Evolutionary conservation across 768 basidiomycete genomes (phyloP).

Genomic region (Mycena crocata): DNA sequence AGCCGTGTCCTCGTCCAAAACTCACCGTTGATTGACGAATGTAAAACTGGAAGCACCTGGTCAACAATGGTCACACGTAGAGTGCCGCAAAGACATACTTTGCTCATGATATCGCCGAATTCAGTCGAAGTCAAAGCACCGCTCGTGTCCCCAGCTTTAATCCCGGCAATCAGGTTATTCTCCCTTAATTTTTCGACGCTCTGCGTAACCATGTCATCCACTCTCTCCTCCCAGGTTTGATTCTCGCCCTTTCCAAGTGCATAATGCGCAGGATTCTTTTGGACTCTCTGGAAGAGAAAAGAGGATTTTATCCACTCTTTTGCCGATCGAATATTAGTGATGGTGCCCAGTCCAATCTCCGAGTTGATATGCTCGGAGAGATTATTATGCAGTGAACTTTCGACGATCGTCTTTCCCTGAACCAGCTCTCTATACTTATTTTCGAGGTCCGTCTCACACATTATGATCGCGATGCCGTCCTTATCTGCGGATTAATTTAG

Average conservation of each 20-base stretch:
- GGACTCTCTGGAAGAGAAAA: conserved; percentile 89
- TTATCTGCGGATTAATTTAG: conserved; percentile 62
- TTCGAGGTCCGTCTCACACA: conserved; percentile 82
- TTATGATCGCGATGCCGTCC: conserved; percentile 84
- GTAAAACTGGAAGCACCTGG: conserved; percentile 68
- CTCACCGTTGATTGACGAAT: conserved; percentile 76
- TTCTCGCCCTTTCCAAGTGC: conserved; percentile 64
- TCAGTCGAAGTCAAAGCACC: conserved; percentile 71
- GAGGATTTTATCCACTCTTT: conserved; percentile 87
- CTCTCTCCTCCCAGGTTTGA: conserved; percentile 75
- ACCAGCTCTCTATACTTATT: conserved; percentile 76
- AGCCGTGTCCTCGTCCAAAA: conserved; percentile 6
- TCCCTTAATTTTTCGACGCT: conserved; percentile 71
- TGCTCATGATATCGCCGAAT: conserved; percentile 90
- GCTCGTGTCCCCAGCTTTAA: conserved; percentile 46
- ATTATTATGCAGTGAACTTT: conserved; percentile 86
- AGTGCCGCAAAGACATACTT: conserved; percentile 54
- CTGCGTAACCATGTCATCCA: conserved; percentile 80
- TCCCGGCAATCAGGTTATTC: conserved; percentile 67
- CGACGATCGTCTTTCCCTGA: conserved; percentile 81
- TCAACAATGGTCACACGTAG: conserved; percentile 12
- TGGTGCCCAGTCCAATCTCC: conserved; percentile 90
- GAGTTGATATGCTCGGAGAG: conserved; percentile 94
- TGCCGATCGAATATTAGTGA: conserved; percentile 74
- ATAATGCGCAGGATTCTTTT: conserved; percentile 86